Evolutionary conservation across 345 rosid genomes (phyloP).

Genomic region (Psidium friedrichsthalianum): DNA sequence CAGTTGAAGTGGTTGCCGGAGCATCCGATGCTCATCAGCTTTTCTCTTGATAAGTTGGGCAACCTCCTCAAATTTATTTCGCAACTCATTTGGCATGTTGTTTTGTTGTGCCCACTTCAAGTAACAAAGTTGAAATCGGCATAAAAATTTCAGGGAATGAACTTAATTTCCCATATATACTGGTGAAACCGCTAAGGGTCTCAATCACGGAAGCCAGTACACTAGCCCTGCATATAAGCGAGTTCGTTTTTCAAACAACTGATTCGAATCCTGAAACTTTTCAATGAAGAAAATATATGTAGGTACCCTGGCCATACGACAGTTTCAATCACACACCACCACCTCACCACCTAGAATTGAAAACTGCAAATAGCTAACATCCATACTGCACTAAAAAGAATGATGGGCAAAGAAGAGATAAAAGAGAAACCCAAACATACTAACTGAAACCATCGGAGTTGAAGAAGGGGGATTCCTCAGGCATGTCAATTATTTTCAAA

Average conservation of each 20-base stretch:
- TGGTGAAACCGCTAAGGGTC: constrained; percentile 55
- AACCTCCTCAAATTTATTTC: constrained; percentile 33
- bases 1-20: constrained; percentile 70
- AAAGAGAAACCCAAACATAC: neutral
- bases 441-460: constrained; percentile 70
- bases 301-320: neutral
- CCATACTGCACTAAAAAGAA: neutral
- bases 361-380: neutral
- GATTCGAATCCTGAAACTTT: neutral
- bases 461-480: constrained; percentile 54
- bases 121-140: constrained; percentile 44
- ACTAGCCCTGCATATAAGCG: constrained; percentile 42
- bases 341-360: neutral
- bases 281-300: neutral
- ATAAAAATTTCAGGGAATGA: constrained; percentile 74
- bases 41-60: constrained; percentile 47
- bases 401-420: neutral
- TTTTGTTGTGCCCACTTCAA: constrained; percentile 43
- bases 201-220: constrained; percentile 45
- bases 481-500: constrained; percentile 43
- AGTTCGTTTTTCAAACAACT: neutral
- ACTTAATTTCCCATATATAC: constrained; percentile 35
- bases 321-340: neutral
- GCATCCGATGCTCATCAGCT: constrained; percentile 24
- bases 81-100: constrained; percentile 38